Conservation (phyloP, 352 stramenopile genomes). For the Phytophthora tubulina region DNA sequence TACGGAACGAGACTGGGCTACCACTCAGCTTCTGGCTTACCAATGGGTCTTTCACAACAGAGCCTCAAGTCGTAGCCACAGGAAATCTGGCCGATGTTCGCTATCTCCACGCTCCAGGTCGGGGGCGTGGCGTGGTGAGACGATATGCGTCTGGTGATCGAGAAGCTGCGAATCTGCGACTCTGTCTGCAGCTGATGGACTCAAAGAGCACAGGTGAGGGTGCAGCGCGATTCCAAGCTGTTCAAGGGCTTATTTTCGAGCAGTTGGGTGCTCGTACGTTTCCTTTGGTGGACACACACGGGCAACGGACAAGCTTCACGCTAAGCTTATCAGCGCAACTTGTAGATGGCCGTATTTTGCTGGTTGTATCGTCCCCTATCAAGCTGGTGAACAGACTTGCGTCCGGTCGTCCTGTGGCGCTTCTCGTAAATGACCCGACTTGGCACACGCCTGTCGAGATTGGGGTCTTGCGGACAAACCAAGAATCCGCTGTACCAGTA, state of each 20-base stretch:
- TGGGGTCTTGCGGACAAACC: constrained; percentile 59
- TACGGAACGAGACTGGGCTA: constrained; percentile 83
- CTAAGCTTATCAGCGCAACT: constrained; percentile 76
- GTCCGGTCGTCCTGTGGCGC: constrained; percentile 63
- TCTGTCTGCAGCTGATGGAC: constrained; percentile 73
- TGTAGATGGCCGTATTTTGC: constrained; percentile 80
- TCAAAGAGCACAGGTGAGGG: constrained; percentile 26
- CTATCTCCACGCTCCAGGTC: constrained; percentile 68
- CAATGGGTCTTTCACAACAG: constrained; percentile 51
- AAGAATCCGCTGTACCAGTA: constrained; percentile 77
- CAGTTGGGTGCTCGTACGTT: constrained; percentile 76
- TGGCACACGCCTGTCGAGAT: constrained; percentile 82
- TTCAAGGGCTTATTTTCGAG: constrained; percentile 88
- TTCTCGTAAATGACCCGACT: constrained; percentile 85
- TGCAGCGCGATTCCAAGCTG: constrained; percentile 58
- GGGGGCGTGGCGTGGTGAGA: constrained; percentile 73
- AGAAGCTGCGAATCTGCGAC: constrained; percentile 58
- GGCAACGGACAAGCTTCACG: constrained; percentile 62
- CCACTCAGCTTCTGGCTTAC: constrained; percentile 78
- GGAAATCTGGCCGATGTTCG: constrained; percentile 66
- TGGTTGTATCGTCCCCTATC: constrained; percentile 83
- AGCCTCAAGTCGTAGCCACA: constrained; percentile 48
- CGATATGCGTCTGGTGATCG: constrained; percentile 74
- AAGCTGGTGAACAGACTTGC: constrained; percentile 78
- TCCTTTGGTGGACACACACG: constrained; percentile 61